A percentile compares a stretch with the other conserved stretches of the same genome.
These are phyloP conservation scores for Bauhinia variegata DNA, from an alignment of 306 rosid genomes.

Conservation along the genomic window DNA sequence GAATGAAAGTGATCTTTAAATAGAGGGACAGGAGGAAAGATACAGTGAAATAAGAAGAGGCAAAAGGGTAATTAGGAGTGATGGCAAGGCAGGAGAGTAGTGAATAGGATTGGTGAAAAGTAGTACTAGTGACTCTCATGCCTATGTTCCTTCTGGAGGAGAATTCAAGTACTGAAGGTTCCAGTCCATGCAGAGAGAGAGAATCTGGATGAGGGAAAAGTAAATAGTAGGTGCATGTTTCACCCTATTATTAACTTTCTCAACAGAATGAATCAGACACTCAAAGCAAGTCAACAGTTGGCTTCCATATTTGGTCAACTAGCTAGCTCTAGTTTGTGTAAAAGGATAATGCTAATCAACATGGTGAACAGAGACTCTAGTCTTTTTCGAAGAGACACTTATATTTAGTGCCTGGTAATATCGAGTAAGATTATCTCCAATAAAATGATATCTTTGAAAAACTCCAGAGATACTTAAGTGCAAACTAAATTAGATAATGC, in stretches of 20 bases:
- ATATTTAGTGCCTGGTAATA: too few species aligned
- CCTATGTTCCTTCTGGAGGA: conserved; percentile 61
- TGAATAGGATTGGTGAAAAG: conserved; percentile 49
- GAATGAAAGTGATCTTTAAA: conserved; percentile 42
- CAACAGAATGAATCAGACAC: conserved; percentile 50
- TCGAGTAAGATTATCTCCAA: too few species aligned
- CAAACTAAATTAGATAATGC: too few species aligned
- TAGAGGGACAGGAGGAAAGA: conserved; percentile 57
- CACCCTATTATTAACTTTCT: conserved; percentile 50
- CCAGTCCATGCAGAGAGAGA: conserved; percentile 45
- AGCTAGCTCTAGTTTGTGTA: too few species aligned
- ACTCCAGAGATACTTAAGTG: too few species aligned
- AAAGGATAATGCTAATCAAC: too few species aligned
- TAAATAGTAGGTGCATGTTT: conserved; percentile 42
- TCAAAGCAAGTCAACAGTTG: conserved; percentile 27
- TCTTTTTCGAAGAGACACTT: too few species aligned
- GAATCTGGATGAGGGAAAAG: conserved; percentile 30
- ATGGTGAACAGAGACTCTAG: too few species aligned
- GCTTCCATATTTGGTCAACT: conserved; percentile 24
- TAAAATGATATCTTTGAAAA: too few species aligned
- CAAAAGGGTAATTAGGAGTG: conserved; percentile 53
- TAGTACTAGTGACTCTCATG: conserved; percentile 58
- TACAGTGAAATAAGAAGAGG: conserved; percentile 54
- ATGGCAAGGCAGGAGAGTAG: conserved; percentile 30
- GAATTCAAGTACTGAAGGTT: conserved; percentile 53